Evolutionary conservation across 2,329 filamentous ascomycete species (phyloP).

Genomic region (Sclerotinia trifoliorum): DNA sequence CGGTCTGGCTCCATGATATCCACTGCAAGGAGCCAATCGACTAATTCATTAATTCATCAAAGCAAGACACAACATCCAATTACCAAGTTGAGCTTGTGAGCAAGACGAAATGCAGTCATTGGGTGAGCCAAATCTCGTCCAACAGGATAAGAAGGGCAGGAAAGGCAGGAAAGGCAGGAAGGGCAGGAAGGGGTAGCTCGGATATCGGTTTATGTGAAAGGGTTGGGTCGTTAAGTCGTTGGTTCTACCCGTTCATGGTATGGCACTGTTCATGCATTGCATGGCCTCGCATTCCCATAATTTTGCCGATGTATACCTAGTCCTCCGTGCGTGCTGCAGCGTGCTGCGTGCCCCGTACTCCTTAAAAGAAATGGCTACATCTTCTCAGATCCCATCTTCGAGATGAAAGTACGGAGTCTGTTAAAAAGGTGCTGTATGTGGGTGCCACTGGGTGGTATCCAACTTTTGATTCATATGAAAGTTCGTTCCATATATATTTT

Average conservation of each 20-base stretch:
- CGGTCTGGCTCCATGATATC: conserved; percentile 8
- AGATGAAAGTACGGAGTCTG: not conserved
- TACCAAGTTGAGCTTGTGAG: not conserved
- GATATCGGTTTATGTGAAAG: not conserved
- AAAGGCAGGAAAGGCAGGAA: not conserved
- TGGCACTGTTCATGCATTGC: conserved; percentile 7
- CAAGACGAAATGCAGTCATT: not conserved
- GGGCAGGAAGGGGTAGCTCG: conserved; percentile 11
- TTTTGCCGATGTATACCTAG: not conserved
- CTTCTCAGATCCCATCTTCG: conserved; percentile 5
- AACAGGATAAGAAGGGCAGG: not conserved
- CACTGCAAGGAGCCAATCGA: conserved; percentile 3
- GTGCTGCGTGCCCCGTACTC: not conserved
- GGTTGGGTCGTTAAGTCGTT: too few species aligned
- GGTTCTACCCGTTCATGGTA: conserved; percentile 3
- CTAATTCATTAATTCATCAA: conserved; percentile 7
- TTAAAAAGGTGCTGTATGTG: not conserved
- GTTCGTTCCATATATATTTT: not conserved
- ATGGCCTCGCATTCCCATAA: conserved; percentile 11
- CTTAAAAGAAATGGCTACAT: not conserved
- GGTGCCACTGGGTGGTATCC: not conserved
- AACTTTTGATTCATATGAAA: not conserved
- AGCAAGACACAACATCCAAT: conserved; percentile 13
- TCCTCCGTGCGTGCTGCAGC: not conserved
- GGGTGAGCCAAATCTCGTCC: not conserved